These are phyloP conservation scores for Paraglomus brasilianum DNA, from an alignment of 192 early-diverging fungal genomes.

Conservation along the genomic window DNA sequence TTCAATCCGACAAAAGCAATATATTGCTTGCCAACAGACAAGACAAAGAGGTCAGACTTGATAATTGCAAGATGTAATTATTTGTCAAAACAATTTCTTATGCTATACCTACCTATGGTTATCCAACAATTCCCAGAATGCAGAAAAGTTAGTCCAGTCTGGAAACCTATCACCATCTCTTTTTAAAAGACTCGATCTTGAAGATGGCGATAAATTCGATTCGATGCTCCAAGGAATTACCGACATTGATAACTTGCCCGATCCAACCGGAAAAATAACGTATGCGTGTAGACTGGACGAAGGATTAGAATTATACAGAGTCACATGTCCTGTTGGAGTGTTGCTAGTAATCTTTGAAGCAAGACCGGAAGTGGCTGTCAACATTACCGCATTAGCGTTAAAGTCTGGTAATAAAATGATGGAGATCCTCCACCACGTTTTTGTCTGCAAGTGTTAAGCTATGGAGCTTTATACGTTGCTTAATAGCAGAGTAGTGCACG, in stretches of 20 bases:
- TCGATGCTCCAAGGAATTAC: conserved; percentile 85
- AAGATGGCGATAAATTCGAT: conserved; percentile 80
- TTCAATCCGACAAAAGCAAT: conserved; percentile 59
- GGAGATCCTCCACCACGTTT: not conserved
- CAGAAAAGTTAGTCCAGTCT: conserved; percentile 63
- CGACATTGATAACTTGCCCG: conserved; percentile 82
- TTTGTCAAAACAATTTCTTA: not conserved
- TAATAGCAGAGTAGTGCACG: too few relatives aligned
- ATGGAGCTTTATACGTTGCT: too few relatives aligned
- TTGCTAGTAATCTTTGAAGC: conserved; percentile 98
- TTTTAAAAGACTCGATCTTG: conserved; percentile 87
- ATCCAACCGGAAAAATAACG: conserved; percentile 82
- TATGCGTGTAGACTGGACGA: conserved; percentile 76
- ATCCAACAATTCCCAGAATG: too few relatives aligned
- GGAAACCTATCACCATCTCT: conserved; percentile 75
- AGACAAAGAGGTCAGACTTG: conserved; percentile 65
- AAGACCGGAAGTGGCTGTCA: conserved; percentile 97
- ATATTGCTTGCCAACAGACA: conserved; percentile 77
- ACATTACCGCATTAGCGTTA: conserved; percentile 91
- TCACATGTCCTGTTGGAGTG: conserved; percentile 92
- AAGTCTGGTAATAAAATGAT: conserved; percentile 70
- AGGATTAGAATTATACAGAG: conserved; percentile 85
- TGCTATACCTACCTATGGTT: too few relatives aligned
- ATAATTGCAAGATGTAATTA: not conserved
- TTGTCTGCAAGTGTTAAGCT: not conserved